Base-by-base conservation (phyloP, 768 basidiomycete genomes). In the Lyophyllum shimeji region DNA sequence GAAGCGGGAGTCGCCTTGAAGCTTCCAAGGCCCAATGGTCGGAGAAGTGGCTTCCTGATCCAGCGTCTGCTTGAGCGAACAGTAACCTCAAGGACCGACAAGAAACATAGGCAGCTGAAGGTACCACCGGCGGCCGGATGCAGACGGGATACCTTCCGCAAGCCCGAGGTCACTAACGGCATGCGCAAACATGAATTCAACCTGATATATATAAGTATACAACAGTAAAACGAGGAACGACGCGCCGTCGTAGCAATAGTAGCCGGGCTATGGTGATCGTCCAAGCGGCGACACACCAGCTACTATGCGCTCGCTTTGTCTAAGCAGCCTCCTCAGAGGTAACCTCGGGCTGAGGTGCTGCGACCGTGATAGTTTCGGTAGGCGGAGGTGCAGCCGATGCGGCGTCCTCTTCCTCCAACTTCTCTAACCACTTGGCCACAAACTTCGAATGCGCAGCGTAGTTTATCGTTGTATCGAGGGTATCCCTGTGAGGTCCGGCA, bases 371-470 rank as follows among this genome's bases (percentile, higher is more conserved):
- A 7, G 52, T 46, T 23, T 42, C 42, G 8, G 48, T 50, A 17
- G 48, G 48, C 4, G n/a, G 31, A 27, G 25, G 27, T 9, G 46
- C n/a, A 18, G 21, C 39, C 1, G 20, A 51, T 13, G 56, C 40
- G 27, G 34, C 13, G 23, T 61, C 57, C 47, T 63, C 62, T 21
- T 24, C 40, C 25, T 65, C 59, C 18, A 63, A 34, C 60, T 75
- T 81, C 53, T 79, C 79, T 37, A 92, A 73, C 76, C 84, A 85
- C 65, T 84, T 84, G 37, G 80, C 78, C 7, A 90, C 86, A 62
- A 92, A 91, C 66, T 85, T 86, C 25, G 77, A 71, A 60, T 93
- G 91, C 0, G 82, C 86, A 25, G 73, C 77, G 65, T 78, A 86
- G 66, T 84, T 85, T 59, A 90, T 67, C 7, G 80, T 83, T 0